Evolutionary conservation across 345 rosid species (phyloP), one percentile per base, ranked within the genome.

Genomic region (Alliaria petiolata): DNA sequence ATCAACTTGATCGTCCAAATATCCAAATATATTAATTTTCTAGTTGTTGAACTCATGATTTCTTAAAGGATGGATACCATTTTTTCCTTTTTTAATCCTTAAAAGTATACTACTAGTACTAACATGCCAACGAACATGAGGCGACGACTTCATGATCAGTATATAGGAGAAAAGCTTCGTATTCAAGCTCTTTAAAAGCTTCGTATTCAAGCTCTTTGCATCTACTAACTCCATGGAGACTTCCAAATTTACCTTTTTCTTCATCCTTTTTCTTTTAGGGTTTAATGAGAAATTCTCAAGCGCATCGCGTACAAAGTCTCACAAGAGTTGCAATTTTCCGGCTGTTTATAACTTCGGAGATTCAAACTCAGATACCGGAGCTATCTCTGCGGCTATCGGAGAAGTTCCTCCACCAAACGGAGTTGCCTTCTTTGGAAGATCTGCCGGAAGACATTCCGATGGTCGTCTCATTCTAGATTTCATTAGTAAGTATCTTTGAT

Each of bases 291-390:
- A 47, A 6, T 30, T 13, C 15, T 14, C 50, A 7, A 7, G 4
- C 3, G 70, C 65, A 22, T 8, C 30, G 30, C 14, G 8, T 35
- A n/a, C n/a, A n/a, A n/a, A n/a, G n/a, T n/a, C n/a, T n/a, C n/a
- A n/a, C n/a, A 69, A 46, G 19, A 59, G 6, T 52, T 77, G 76
- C 22, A 65, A 59, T 25, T 77, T 77, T 30, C 85, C 82, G 25
- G 89, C 89, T n/a, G 36, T 85, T 4, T 86, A 79, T 70, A 88
- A 88, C 77, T 90, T 88, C 13, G 96, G 89, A 39, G 92, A 88
- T 83, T 88, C 92, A 12, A 90, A 88, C 71, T 90, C 89, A 0
- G 92, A 90, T 72, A 84, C 90, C 3, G 96, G 93, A 68, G 92
- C 80, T 20, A 80, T 58, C 46, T 85, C 89, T 1, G 85, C 93